Conservation (phyloP, 768 basidiomycete species). For the Agrocybe chaxingu region DNA sequence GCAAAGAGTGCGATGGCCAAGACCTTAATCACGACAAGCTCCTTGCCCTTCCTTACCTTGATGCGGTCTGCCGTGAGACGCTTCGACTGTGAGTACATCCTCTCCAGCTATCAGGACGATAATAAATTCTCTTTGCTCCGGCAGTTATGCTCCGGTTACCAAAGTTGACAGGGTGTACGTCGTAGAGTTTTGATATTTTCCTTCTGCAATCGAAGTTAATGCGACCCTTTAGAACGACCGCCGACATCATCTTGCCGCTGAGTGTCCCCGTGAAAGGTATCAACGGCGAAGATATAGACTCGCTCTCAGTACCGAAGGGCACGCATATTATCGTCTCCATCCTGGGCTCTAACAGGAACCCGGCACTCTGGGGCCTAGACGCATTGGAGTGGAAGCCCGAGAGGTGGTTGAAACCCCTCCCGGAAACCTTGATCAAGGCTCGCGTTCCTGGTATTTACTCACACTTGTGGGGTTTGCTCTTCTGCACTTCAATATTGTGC, state of each 20-base stretch:
- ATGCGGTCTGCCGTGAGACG: slow-evolving; percentile 38
- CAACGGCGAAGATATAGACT: slow-evolving; percentile 33
- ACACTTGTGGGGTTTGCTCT: slow-evolving; percentile 28
- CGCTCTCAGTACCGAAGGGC: slow-evolving; percentile 31
- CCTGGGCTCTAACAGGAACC: slow-evolving; percentile 32
- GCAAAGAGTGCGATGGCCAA: slow-evolving; percentile 10
- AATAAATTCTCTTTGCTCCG: too few species aligned
- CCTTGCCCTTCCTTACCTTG: slow-evolving; percentile 31
- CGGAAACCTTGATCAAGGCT: slow-evolving; percentile 29
- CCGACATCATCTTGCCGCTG: slow-evolving; percentile 41
- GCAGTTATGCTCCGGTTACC: slow-evolving; percentile 20
- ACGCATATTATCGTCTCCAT: slow-evolving; percentile 37
- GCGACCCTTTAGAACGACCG: slow-evolving; percentile 10
- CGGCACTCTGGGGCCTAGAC: slow-evolving; percentile 42
- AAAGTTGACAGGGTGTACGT: slow-evolving; percentile 11
- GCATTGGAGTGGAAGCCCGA: slow-evolving; percentile 47
- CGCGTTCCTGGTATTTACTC: slow-evolving; percentile 44
- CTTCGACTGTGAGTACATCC: slow-evolving; percentile 28
- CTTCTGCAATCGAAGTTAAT: too few species aligned
- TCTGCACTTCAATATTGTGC: not conserved
- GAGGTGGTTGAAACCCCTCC: slow-evolving; percentile 41
- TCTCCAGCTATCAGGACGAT: not conserved
- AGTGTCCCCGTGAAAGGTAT: slow-evolving; percentile 31
- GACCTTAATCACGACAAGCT: slow-evolving; percentile 37
- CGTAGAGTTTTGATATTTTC: not conserved